phyloP scores from a whole-genome alignment of 2,329 filamentous ascomycete species.

The Immersiporthe knoxdaviesiana region DNA sequence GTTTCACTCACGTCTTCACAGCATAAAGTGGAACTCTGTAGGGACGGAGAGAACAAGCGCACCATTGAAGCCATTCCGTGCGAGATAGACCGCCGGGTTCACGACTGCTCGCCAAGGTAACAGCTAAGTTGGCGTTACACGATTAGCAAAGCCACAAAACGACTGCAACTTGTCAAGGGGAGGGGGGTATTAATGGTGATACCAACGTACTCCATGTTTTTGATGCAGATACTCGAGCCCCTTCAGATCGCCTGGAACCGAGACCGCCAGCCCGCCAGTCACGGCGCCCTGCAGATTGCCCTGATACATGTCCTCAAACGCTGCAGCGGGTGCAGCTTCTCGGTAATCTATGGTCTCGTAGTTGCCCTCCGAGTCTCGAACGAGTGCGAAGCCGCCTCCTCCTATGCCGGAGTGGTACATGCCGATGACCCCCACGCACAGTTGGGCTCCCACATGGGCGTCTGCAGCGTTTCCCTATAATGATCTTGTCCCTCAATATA shows the following conservation, averaged over 20 bases:
- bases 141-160: neutral
- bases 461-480: conserved; percentile 73
- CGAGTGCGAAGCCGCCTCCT: conserved; percentile 87
- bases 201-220: conserved; percentile 61
- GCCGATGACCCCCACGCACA: conserved; percentile 75
- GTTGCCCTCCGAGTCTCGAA: conserved; percentile 71
- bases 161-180: too few species aligned
- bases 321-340: conserved; percentile 82
- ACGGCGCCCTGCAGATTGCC: conserved; percentile 70
- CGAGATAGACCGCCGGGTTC: conserved; percentile 72
- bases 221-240: conserved; percentile 79
- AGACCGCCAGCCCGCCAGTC: conserved; percentile 72
- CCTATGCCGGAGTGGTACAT: conserved; percentile 85
- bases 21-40: neutral
- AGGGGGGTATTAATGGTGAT: conserved; percentile 20
- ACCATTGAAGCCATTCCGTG: conserved; percentile 70
- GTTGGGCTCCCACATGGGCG: conserved; percentile 71
- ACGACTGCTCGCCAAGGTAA: conserved; percentile 75
- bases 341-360: conserved; percentile 91
- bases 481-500: neutral
- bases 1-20: neutral
- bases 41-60: conserved; percentile 26
- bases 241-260: conserved; percentile 73
- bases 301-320: conserved; percentile 82
- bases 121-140: conserved; percentile 36